A percentile compares a stretch with the other conserved stretches of the same genome.
These are phyloP conservation scores for Fraxinus ornus DNA, from an alignment of 305 asterid species.

Conservation along the genomic window DNA sequence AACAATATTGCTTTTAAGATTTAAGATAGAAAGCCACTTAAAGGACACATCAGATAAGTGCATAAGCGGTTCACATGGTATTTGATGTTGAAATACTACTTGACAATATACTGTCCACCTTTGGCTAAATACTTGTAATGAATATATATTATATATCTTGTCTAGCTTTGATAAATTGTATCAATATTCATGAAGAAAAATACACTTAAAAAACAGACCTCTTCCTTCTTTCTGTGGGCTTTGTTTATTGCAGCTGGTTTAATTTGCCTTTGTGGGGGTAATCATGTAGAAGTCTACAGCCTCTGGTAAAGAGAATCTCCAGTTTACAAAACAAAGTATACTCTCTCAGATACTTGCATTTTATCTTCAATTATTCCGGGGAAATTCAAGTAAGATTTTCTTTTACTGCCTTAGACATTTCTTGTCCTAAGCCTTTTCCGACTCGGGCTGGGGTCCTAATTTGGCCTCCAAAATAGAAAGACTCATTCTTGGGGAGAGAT, in stretches of 20 bases:
- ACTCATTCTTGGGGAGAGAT: not conserved
- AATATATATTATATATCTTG: not conserved
- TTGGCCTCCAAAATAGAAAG: not conserved
- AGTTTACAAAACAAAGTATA: not conserved
- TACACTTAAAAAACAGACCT: not conserved
- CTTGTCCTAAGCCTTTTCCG: not conserved
- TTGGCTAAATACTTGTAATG: not conserved
- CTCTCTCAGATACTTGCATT: not conserved
- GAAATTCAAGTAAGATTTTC: not conserved
- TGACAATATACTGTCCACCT: not conserved
- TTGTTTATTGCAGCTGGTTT: not conserved
- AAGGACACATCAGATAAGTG: not conserved
- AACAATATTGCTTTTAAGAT: not conserved
- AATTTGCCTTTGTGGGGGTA: not conserved
- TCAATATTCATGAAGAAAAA: not conserved
- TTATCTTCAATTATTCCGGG: not conserved
- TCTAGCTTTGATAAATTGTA: not conserved
- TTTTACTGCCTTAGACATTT: not conserved
- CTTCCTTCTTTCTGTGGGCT: not conserved
- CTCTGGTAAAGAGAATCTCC: not conserved
- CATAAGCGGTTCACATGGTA: not conserved
- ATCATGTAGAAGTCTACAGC: not conserved
- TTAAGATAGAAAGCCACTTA: not conserved
- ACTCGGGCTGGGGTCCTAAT: not conserved
- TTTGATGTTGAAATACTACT: not conserved